phyloP scores from a whole-genome alignment of 306 rosid genomes.

The Malus asiatica region DNA sequence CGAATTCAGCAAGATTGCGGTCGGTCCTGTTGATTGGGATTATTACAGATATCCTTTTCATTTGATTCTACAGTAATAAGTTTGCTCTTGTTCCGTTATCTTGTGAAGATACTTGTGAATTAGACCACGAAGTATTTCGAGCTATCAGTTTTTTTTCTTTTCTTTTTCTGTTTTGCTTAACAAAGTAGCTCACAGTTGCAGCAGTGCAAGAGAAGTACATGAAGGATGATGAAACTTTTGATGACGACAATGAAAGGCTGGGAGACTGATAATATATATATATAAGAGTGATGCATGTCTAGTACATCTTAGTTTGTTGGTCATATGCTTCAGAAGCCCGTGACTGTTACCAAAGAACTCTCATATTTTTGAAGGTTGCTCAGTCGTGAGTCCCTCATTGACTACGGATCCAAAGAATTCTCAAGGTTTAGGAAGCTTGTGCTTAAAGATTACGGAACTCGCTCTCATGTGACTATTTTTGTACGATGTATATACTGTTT shows the following conservation, averaged over 20 bases:
- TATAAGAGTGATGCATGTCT: not conserved
- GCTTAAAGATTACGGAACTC: not conserved
- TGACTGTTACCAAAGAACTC: not conserved
- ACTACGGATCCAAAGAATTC: not conserved
- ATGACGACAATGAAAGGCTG: slow-evolving; percentile 23
- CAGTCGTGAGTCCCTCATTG: not conserved
- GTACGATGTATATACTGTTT: not conserved
- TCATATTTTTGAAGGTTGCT: not conserved
- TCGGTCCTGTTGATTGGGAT: slow-evolving; percentile 82
- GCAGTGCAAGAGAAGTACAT: slow-evolving; percentile 95
- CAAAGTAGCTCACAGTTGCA: slow-evolving; percentile 65
- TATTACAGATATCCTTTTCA: slow-evolving; percentile 87
- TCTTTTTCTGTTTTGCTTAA: slow-evolving; percentile 34
- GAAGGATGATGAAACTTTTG: slow-evolving; percentile 62
- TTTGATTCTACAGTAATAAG: not conserved
- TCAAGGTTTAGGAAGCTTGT: not conserved
- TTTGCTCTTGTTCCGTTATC: not conserved
- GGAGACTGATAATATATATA: not conserved
- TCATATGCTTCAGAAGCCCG: not conserved
- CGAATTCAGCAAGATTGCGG: slow-evolving; percentile 93
- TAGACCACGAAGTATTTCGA: not conserved
- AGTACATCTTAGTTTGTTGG: not conserved
- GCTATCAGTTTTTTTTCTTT: no score
- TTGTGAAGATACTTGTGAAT: not conserved
- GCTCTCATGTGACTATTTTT: not conserved